These are phyloP conservation scores for Cyclotella baltica DNA, from an alignment of 108 stramenopile species.

Conservation along the genomic window DNA sequence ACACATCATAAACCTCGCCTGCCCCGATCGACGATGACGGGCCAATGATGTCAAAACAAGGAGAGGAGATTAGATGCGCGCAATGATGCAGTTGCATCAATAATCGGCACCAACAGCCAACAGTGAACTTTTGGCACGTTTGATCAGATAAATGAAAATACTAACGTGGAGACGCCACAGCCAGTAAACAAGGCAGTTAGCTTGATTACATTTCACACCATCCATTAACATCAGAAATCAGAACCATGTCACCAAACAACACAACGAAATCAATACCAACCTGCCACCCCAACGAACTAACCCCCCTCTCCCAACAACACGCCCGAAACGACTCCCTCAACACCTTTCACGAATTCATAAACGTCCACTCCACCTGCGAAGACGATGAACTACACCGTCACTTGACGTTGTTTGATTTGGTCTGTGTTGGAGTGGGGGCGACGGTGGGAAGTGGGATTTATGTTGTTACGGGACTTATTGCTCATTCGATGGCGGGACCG, in stretches of 20 bases:
- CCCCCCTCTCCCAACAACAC: not conserved
- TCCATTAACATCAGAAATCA: too few species aligned
- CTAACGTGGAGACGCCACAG: too few species aligned
- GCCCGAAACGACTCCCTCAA: not conserved
- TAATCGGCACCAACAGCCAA: too few species aligned
- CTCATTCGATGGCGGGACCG: constrained; percentile 59
- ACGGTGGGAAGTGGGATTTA: constrained; percentile 66
- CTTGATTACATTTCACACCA: too few species aligned
- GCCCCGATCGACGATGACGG: too few species aligned
- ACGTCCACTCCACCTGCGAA: not conserved
- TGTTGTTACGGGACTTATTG: constrained; percentile 64
- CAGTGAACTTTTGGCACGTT: too few species aligned
- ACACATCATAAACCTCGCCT: too few species aligned
- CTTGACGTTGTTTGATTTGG: constrained; percentile 60
- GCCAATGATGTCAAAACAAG: too few species aligned
- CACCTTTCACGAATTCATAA: not conserved
- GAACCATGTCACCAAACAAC: not conserved
- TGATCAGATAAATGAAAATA: too few species aligned
- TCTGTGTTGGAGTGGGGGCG: constrained; percentile 57
- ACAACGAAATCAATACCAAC: not conserved
- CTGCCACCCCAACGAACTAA: not conserved
- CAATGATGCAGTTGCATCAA: too few species aligned
- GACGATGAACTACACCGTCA: constrained; percentile 38
- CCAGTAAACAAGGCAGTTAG: too few species aligned
- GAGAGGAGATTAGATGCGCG: too few species aligned